Conservation (phyloP, 73 alveolate species). For the Uronychia setigera region DNA sequence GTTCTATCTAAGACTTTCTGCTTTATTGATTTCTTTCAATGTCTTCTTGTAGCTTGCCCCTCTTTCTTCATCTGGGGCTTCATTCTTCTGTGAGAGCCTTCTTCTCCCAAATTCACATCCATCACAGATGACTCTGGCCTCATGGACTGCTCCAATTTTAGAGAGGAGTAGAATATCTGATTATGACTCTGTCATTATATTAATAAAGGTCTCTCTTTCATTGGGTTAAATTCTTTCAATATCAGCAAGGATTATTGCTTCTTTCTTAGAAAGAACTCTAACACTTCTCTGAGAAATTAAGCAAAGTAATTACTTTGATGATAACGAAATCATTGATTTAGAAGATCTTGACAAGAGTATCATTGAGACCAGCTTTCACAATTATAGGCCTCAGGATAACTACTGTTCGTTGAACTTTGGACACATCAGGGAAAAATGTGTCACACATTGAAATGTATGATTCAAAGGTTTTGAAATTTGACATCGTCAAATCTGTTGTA, state of each 20-base stretch:
- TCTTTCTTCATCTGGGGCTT: constrained; percentile 16
- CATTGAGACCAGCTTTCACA: constrained; percentile 50
- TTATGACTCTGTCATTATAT: constrained; percentile 38
- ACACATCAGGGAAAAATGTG: constrained; percentile 30
- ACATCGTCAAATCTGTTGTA: constrained; percentile 30
- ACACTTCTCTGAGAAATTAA: constrained; percentile 15
- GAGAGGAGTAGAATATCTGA: constrained; percentile 38
- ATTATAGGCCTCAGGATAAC: constrained; percentile 48
- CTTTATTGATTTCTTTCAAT: not conserved
- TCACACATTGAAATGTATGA: constrained; percentile 18
- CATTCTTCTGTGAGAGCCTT: constrained; percentile 21
- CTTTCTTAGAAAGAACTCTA: constrained; percentile 37
- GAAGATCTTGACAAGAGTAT: constrained; percentile 21
- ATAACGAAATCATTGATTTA: constrained; percentile 42
- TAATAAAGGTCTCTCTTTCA: constrained; percentile 17
- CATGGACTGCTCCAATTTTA: constrained; percentile 46
- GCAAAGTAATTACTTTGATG: not conserved
- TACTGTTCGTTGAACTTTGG: constrained; percentile 23
- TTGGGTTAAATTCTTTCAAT: constrained; percentile 16
- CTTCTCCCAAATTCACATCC: constrained; percentile 48
- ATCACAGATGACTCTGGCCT: constrained; percentile 12
- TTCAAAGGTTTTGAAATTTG: constrained; percentile 11
- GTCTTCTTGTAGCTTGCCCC: not conserved
- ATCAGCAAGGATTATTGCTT: constrained; percentile 28
- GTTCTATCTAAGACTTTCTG: not conserved